Base-by-base conservation (phyloP, 2,329 filamentous ascomycete species). In the Colletotrichum orchidophilum region DNA sequence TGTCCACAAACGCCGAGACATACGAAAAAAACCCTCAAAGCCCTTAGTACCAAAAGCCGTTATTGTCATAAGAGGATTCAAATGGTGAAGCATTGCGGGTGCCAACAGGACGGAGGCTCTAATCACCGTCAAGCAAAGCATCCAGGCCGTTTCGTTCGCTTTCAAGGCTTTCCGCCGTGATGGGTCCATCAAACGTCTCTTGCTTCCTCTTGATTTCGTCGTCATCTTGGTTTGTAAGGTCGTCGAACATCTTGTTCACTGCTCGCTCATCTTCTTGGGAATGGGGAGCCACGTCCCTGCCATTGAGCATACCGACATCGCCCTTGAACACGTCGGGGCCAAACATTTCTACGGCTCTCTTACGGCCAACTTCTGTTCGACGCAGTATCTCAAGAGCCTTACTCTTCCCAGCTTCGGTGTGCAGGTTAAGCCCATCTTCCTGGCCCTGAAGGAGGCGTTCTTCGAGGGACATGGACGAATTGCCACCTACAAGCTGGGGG, bases 231-330 rank as follows among this genome's bases (percentile, higher is more conserved):
- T 88, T 87, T 3, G 86, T 87, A 73, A 89, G 83, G 53, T 88
- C 87, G 54, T 85, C 82, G 75, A 89, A 88, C 85, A 89, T 88
- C 73, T 84, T 85, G 66, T 88, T 85, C 4, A 87, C 86, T 29
- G 85, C 86, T 53, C 82, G 83, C 27, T 83, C 82, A 21, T 86
- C 85, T 42, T 85, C 83, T 5, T 80, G 77, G 2, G 73, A 75
- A 24, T 73, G 75, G 7, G 60, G 59, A 6, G 49, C 61, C 31
- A 65, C 66, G 18, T 78, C 73, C 24, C 74, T 67, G 50, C 59
- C 60, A 42, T 66, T 50, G 26, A 72, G n/a, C 62, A 71, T 71
- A 31, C 67, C 71, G 29, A 70, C 73, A 24, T 73, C 72, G 8
- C 69, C 70, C 55, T 80, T 81, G 85, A 87, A 89, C 2, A 87